Base-by-base conservation (phyloP, 192 early-diverging fungal species). In the Coemansia sp. region DNA sequence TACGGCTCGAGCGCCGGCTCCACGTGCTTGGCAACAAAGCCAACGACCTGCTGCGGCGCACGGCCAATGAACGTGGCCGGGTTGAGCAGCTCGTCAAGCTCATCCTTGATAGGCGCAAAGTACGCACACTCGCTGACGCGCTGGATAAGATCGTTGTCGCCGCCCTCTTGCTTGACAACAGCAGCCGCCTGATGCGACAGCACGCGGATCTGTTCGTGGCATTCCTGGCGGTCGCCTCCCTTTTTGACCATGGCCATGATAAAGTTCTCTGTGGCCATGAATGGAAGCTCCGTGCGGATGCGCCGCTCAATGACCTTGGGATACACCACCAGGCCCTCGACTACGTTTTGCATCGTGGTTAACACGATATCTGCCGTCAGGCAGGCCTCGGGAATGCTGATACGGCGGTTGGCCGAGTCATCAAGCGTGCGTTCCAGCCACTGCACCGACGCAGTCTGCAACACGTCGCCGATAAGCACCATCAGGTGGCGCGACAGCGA, bases 181-280 rank as follows among this genome's bases (percentile, higher is more conserved):
- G 82, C 79, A 40, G 92, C 97, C 30, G 95, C 95, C 87, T 97
- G 85, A 57, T 99, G 95, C 60, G 87, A 90, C 12, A 99, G 84
- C 21, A 99, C 95, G 59, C 96, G 90, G 73, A 99, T 96, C 75
- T 96, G 86, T 75, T 99, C 96, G 78, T 99, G 97, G 69, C 94
- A 97, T 57, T 88, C 89, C 75, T 99, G 95, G 46, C 95, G 84
- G 78, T 99, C 95, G 30, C 93, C 97, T 40, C 93, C 95, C 74
- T 89, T 91, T 85, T 94, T 94, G 42, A 97, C 95, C 89, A 97
- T 94, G 35, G 92, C 95, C 95, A 99, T 99, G 81, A 99, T 99
- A 56, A 99, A 86, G 83, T 99, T 99, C 79, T 99, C 97, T 23
- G 97, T 99, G n/a, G 97, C 97, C 97, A 97, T 99, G 79, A 99